A percentile compares a stretch with the other conserved stretches of the same genome.
Evolutionary conservation across 306 rosid genomes (phyloP).

Genomic region (Vicia faba): DNA sequence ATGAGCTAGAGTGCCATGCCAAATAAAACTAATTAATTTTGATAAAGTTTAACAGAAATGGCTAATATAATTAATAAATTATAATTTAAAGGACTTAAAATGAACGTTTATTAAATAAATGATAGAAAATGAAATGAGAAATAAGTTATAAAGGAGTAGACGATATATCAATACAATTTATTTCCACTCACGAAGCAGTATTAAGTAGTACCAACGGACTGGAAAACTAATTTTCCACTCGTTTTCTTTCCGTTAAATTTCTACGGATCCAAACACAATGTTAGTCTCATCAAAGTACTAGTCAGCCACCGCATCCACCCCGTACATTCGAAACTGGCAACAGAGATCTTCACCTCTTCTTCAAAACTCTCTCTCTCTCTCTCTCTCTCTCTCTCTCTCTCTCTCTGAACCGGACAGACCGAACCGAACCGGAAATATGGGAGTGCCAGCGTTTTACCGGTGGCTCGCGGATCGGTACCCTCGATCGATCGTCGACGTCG

Average conservation of each 20-base stretch:
- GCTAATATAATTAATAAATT: no score
- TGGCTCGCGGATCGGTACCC: slow-evolving; percentile 99
- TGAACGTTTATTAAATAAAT: no score
- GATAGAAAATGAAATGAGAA: no score
- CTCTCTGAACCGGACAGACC: slow-evolving; percentile 39
- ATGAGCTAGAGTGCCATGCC: no score
- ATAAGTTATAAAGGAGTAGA: no score
- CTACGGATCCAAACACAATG: not conserved
- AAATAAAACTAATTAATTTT: no score
- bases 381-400: not conserved
- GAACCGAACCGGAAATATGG: slow-evolving; percentile 58
- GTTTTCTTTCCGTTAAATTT: not conserved
- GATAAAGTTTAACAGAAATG: no score
- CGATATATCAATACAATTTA: no score
- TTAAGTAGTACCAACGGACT: no score
- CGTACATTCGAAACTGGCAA: slow-evolving; percentile 40
- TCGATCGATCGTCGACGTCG: slow-evolving; percentile 72
- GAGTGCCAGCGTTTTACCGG: slow-evolving; percentile 96
- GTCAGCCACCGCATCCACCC: slow-evolving; percentile 38
- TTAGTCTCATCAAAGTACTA: not conserved
- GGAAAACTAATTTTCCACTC: not conserved
- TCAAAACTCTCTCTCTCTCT: not conserved
- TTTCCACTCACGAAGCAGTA: no score
- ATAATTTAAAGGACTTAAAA: no score
- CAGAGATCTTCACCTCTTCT: slow-evolving; percentile 43